Base-by-base conservation (phyloP, 2,329 filamentous ascomycete species). In the Colletotrichum sp. region DNA sequence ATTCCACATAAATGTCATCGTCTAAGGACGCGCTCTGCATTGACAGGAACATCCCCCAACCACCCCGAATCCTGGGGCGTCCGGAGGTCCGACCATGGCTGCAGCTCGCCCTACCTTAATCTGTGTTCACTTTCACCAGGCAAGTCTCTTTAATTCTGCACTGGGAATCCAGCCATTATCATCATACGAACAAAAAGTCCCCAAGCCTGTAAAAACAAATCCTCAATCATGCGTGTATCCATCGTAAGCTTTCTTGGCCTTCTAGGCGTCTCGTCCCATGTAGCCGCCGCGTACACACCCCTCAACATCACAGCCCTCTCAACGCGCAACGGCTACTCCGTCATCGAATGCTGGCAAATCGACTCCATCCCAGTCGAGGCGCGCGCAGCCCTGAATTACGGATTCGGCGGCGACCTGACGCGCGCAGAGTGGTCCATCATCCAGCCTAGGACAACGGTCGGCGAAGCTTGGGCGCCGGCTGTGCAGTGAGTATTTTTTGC, bases 281-380 rank as follows among this genome's bases (percentile, higher is more conserved):
- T 22, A 43, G 66, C 55, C n/a, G 67, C 32, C 25, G 69, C 62
- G n/a, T 75, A 34, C 39, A 34, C 70, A 7, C 58, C 74, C 27
- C 81, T 88, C 28, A 88, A 87, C 77, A 75, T 89, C 68, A 88
- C 87, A 6, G 83, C 86, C 22, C 75, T 88, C 30, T 79, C 79
- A 58, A 83, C 83, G 2, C 78, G 76, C 18, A 80, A 85, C 69
- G 83, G 84, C 70, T 79, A 80, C 6, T 88, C 87, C 10, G 82
- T 81, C 9, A 78, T 89, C 6, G 85, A 88, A 79, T 89, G 87
- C 83, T 89, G 87, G 87, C 83, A 86, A 72, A 77, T 89, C 34
- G n/a, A 48, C 8, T 66, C 74, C 8, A 28, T 74, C 13, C 74
- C 74, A 10, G 78, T 80, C 25, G 79, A 80, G 4, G 81, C 81